These are phyloP conservation scores for Pinus tabuliformis DNA, from an alignment of 75 land plant genomes.

Conservation along the genomic window DNA sequence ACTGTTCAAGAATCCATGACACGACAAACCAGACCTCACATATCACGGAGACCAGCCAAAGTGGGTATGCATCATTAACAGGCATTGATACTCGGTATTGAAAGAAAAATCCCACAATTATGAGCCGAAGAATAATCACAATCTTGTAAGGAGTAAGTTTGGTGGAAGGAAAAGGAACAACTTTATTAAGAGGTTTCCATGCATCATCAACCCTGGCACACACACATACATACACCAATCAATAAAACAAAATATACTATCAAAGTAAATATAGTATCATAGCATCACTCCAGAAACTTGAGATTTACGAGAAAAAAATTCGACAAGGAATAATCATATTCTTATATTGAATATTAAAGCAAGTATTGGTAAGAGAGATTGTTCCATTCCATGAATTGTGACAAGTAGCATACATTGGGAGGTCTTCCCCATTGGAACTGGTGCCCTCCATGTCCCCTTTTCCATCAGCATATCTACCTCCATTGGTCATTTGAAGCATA, in stretches of 20 bases:
- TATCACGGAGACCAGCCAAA: slow-evolving; percentile 80
- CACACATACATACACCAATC: neutral
- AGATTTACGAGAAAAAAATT: neutral
- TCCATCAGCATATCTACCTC: slow-evolving; percentile 52
- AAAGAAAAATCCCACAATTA: slow-evolving; percentile 71
- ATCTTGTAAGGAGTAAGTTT: slow-evolving; percentile 72
- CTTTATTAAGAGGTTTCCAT: slow-evolving; percentile 65
- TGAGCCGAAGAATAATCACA: slow-evolving; percentile 76
- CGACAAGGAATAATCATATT: neutral
- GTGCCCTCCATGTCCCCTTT: slow-evolving; percentile 80
- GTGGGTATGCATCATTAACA: slow-evolving; percentile 65
- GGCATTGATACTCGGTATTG: slow-evolving; percentile 75
- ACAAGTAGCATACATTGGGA: slow-evolving; percentile 54
- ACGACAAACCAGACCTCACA: slow-evolving; percentile 89
- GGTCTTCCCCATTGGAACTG: slow-evolving; percentile 77
- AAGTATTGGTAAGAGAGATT: neutral
- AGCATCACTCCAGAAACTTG: neutral
- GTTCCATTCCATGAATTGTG: neutral
- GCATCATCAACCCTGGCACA: slow-evolving; percentile 73
- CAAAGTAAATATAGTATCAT: neutral
- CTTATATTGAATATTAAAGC: neutral
- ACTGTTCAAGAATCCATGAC: slow-evolving; percentile 86
- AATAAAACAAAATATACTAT: neutral
- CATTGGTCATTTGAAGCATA: slow-evolving; percentile 47
- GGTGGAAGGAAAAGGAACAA: slow-evolving; percentile 62